Base-by-base conservation (phyloP, 2,329 filamentous ascomycete species). In the Xylariales sp. region DNA sequence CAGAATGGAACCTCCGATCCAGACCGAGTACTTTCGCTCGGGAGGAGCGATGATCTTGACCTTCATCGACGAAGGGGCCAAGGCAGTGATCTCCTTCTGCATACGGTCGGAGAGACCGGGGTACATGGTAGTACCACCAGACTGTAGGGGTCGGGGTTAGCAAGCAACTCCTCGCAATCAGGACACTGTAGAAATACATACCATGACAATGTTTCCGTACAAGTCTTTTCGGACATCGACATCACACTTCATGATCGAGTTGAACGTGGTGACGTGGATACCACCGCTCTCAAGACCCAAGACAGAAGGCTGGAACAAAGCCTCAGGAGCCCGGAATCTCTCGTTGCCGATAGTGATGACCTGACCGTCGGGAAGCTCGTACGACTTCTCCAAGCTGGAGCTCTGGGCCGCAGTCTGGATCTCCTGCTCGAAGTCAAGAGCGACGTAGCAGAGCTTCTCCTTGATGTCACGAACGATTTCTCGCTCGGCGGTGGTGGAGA, bases 221-320 rank as follows among this genome's bases (percentile, higher is more conserved):
- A 98, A 84, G 73, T 97, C 93, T 85, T 97, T 97, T 80, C 93
- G 88, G 74, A 98, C 93, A 72, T 98, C 93, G 72, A 98, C 90
- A 74, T 98, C 93, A 74, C 93, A 97, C 87, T 98, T 98, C 89
- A 97, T 97, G 85, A 98, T 96, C 64, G 93, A 97, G 86, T 97
- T 97, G 88, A 96, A 97, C 62, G 93, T 97, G 69, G 91, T 97
- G 68, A 95, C 90, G 78, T 97, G 93, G 75, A 98, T 97, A 76
- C 93, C 93, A 66, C 91, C 91, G 71, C 84, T 89, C 78, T 98
- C 93, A 64, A 96, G 90, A 84, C 93, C 93, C 60, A 98, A 79
- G 60, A 97, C 91, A 56, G 86, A 93, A 66, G 93, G 93, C 81
- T 96, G 88, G 90, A 98, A 98, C 63, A 98, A 87, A 73, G 93